These are phyloP conservation scores for Brassica rapa DNA, from an alignment of 345 rosid species.

Conservation along the genomic window DNA sequence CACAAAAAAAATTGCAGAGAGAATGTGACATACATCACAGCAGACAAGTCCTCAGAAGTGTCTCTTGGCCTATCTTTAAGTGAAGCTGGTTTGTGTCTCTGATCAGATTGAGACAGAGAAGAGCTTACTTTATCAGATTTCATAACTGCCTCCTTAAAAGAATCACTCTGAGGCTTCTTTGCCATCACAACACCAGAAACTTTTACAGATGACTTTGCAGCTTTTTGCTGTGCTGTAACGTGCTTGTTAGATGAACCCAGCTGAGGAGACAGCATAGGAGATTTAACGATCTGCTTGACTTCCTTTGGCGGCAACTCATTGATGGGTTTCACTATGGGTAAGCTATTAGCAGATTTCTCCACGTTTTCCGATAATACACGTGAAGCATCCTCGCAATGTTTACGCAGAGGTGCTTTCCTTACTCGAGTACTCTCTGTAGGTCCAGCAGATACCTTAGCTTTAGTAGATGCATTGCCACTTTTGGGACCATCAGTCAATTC, in stretches of 20 bases:
- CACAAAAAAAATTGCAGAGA: conserved; percentile 23
- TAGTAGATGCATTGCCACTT: conserved; percentile 40
- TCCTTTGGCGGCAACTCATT: conserved; percentile 46
- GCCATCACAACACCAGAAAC: conserved; percentile 44
- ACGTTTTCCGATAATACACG: conserved; percentile 36
- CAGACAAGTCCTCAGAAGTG: conserved; percentile 45
- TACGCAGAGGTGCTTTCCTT: conserved; percentile 46
- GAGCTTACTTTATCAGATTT: conserved; percentile 47
- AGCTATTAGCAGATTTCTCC: conserved; percentile 42
- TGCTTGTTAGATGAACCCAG: conserved; percentile 40
- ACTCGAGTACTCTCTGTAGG: conserved; percentile 43
- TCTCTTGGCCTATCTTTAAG: conserved; percentile 59
- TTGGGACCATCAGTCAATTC: conserved; percentile 43
- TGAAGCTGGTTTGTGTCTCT: conserved; percentile 51
- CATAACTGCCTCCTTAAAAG: conserved; percentile 46
- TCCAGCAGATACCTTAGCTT: conserved; percentile 40
- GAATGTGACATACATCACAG: conserved; percentile 49
- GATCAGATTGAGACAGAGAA: conserved; percentile 53
- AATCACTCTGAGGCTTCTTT: conserved; percentile 55
- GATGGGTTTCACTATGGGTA: conserved; percentile 49
- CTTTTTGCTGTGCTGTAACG: conserved; percentile 47
- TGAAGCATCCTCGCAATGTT: conserved; percentile 43
- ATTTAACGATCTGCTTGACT: conserved; percentile 46
- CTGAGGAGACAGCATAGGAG: conserved; percentile 64
- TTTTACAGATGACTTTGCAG: conserved; percentile 47